Evolutionary conservation across 352 stramenopile species (phyloP).

Genomic region (Phytophthora tubulina): DNA sequence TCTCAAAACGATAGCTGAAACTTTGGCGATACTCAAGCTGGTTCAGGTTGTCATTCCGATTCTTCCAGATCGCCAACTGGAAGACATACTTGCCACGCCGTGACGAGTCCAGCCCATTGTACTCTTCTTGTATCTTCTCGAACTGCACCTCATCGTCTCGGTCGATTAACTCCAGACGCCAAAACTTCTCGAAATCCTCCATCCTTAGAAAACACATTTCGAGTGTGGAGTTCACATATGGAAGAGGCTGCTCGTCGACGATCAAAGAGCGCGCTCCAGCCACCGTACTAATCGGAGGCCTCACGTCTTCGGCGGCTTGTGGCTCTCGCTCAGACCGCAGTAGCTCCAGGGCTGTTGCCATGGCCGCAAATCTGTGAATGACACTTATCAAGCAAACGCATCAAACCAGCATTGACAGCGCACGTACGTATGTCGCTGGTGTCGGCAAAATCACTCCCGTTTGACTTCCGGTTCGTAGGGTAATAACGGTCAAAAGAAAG

Average conservation of each 20-base stretch:
- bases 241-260: background rate
- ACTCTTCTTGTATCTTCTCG: too few relatives aligned
- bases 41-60: background rate
- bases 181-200: background rate
- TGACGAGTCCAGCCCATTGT: background rate
- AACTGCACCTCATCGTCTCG: background rate
- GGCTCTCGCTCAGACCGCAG: background rate
- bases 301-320: background rate
- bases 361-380: background rate
- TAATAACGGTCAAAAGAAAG: too few relatives aligned
- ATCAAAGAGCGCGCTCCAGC: background rate
- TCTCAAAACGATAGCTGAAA: constrained; percentile 9
- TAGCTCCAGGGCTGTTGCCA: background rate
- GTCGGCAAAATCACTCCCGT: too few relatives aligned
- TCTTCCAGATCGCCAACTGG: constrained; percentile 5
- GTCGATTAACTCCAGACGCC: background rate
- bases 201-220: constrained; percentile 10
- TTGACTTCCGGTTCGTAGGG: too few relatives aligned
- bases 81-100: constrained; percentile 5
- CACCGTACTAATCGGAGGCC: background rate
- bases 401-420: background rate
- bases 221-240: background rate
- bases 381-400: too few relatives aligned
- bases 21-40: background rate
- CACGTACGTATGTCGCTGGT: too few relatives aligned